Evolutionary conservation across 805 yeast species (phyloP), one percentile per base, ranked within the genome.

Genomic region (Nakazawaea wyomingensis): DNA sequence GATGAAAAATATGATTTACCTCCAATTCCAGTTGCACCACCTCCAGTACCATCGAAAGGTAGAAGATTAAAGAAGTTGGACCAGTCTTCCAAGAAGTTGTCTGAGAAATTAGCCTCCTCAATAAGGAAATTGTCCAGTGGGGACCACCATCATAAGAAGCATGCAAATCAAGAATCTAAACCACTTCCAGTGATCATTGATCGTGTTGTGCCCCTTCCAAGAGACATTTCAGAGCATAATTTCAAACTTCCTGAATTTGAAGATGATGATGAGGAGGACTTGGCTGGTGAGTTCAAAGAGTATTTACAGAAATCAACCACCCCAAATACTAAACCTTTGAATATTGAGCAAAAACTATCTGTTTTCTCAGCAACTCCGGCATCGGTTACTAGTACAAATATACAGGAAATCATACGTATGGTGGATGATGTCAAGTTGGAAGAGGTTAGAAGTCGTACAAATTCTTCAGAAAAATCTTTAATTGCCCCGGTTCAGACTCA

Each of bases 241-340:
- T 43, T 37, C 39, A 37, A 28, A 20, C 27, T 43, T 4, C 46
- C 46, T 9, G 46, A 43, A 5, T 37, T 43, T 26, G 43, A 34
- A 10, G 43, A 27, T 17, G 47, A 44, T 13, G 43, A 39, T 30
- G 41, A 36, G 10, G 41, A 36, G 10, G 41, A 36, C 17, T 21
- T 18, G 7, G 19, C 27, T 9, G 37, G 33, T 11, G 46, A 43
- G 9, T 31, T 43, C 29, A 32, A 33, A 26, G 17, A 37, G 16
- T 33, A 33, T 22, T 37, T 43, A 31, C 28, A 37, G 16, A 24
- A 37, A 14, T 43, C 46, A n/a, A 20, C 46, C 5, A 27, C 17
- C 31, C 33, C 46, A 11, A 37, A 26, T 13, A 43, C 37, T 3
- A 37, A 37, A 26, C 42, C 46, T 32, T 30, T 34, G 11, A 29